phyloP scores from a whole-genome alignment of 202 grass and related monocot species.

The Panicum hallii region DNA sequence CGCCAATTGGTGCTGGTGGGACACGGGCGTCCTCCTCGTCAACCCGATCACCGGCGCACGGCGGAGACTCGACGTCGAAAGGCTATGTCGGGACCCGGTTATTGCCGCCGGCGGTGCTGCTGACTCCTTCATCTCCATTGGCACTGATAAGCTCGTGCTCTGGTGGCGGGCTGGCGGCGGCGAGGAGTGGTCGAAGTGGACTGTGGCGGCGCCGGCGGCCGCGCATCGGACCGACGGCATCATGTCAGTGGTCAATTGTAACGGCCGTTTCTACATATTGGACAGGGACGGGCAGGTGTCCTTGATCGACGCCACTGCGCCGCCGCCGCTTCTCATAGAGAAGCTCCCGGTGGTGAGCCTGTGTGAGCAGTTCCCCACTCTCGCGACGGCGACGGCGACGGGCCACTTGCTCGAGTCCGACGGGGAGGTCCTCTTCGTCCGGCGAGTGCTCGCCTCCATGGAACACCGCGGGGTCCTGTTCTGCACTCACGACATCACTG shows the following conservation, averaged over 20 bases:
- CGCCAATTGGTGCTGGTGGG: neutral
- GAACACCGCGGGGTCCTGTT: neutral
- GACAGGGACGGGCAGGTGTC: neutral
- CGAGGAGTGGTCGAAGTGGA: neutral
- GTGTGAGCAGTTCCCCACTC: neutral
- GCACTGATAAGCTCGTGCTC: neutral
- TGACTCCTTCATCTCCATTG: neutral
- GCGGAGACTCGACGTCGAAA: neutral
- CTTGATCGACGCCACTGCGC: neutral
- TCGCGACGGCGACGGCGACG: neutral
- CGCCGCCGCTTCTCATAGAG: neutral
- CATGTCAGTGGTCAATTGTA: neutral
- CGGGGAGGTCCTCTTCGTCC: conserved; percentile 36
- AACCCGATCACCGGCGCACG: conserved; percentile 30
- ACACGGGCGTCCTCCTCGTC: neutral
- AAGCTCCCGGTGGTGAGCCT: conserved; percentile 16
- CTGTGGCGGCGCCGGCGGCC: neutral
- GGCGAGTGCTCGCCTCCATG: neutral
- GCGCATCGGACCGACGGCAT: neutral
- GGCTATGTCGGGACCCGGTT: neutral
- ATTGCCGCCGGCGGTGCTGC: neutral
- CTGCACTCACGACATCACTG: neutral
- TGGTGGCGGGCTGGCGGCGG: neutral
- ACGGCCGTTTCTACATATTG: conserved; percentile 2
- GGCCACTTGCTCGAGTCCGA: neutral